These are phyloP conservation scores for Penicillium sp. DNA, from an alignment of 2,329 filamentous ascomycete species.

Conservation along the genomic window DNA sequence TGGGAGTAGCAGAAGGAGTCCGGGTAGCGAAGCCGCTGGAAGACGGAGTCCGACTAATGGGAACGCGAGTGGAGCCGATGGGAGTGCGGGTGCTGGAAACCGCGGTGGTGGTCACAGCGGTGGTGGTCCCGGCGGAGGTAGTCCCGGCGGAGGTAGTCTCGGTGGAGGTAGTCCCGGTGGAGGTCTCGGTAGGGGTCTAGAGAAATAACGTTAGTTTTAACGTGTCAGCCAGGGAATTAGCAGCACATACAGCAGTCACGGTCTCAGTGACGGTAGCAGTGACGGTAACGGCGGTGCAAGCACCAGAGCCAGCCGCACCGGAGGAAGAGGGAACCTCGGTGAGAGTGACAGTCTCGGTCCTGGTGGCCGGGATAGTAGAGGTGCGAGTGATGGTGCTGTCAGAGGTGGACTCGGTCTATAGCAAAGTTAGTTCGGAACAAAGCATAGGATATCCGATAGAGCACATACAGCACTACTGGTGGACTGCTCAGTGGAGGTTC, in stretches of 20 bases:
- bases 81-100: constrained; percentile 3
- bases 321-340: constrained; percentile 17
- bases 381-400: no score
- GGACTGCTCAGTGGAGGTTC: constrained; percentile 30
- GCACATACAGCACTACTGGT: constrained; percentile 29
- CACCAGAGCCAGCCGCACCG: constrained; percentile 10
- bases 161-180: background rate
- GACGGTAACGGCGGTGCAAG: constrained; percentile 25
- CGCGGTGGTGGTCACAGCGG: background rate
- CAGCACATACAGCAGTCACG: constrained; percentile 35
- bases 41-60: constrained; percentile 8
- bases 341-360: constrained; percentile 28
- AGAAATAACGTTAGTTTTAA: background rate
- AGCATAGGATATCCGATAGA: background rate
- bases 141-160: constrained; percentile 3
- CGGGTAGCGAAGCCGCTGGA: constrained; percentile 34
- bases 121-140: background rate
- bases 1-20: constrained; percentile 9
- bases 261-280: constrained; percentile 37
- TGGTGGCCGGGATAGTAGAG: no score
- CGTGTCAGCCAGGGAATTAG: background rate
- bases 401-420: constrained; percentile 1
- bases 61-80: constrained; percentile 18
- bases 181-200: constrained; percentile 7
- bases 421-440: background rate